Percentiles rank a stretch among this genome's conserved stretches.
phyloP scores from a whole-genome alignment of 2,329 filamentous ascomycete species.

The Saccharata proteae region DNA sequence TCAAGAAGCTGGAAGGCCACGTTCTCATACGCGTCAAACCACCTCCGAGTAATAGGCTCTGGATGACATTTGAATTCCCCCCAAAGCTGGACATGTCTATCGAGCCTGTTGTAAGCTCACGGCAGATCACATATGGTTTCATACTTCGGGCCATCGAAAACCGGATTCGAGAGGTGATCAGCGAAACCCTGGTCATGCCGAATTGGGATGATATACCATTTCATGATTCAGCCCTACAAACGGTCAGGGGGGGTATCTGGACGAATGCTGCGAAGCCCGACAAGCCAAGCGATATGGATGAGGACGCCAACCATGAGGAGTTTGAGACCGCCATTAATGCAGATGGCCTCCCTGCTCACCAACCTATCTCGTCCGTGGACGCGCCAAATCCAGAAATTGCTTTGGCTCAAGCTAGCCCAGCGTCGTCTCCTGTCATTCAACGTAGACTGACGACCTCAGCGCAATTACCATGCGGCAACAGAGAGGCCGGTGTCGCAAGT shows the following conservation, averaged over 20 bases:
- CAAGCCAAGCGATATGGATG: slow-evolving; percentile 10
- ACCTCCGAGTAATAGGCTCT: slow-evolving; percentile 88
- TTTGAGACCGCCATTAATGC: too few relatives aligned
- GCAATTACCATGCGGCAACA: slow-evolving; percentile 4
- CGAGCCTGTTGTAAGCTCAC: slow-evolving; percentile 86
- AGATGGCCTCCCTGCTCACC: too few relatives aligned
- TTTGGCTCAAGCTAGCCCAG: slow-evolving; percentile 11
- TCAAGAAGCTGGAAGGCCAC: slow-evolving; percentile 79
- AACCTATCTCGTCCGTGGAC: neutral
- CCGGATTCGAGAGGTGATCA: slow-evolving; percentile 84
- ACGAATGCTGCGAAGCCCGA: slow-evolving; percentile 23
- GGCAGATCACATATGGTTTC: slow-evolving; percentile 88
- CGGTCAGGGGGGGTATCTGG: slow-evolving; percentile 80
- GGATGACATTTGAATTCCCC: slow-evolving; percentile 89
- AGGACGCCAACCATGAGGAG: slow-evolving; percentile 2
- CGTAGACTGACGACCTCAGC: neutral
- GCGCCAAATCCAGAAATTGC: neutral
- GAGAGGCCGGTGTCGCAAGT: slow-evolving; percentile 3
- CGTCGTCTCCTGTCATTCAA: neutral
- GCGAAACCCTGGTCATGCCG: slow-evolving; percentile 79
- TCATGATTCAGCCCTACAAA: slow-evolving; percentile 64
- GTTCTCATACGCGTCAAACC: slow-evolving; percentile 80
- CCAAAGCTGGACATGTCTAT: slow-evolving; percentile 91
- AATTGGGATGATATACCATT: slow-evolving; percentile 97
- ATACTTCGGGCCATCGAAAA: slow-evolving; percentile 91